Evolutionary conservation across 768 basidiomycete species (phyloP).

Genomic region (Termitomyces sp.): DNA sequence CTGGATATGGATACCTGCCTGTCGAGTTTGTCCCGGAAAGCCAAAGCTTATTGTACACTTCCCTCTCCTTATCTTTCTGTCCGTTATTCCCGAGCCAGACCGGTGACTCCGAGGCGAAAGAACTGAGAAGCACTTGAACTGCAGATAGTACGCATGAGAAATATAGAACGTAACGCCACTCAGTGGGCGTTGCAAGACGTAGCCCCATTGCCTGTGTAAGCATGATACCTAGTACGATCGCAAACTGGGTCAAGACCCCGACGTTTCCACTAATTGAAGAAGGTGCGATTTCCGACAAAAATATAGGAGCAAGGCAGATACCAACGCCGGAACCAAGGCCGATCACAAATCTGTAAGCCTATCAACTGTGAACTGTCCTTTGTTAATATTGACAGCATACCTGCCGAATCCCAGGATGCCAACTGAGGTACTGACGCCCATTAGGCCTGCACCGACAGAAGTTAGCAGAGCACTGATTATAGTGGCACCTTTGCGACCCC

Average conservation of each 20-base stretch:
- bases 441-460: slow-evolving; percentile 56
- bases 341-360: slow-evolving; percentile 46
- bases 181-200: slow-evolving; percentile 56
- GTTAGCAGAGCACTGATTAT: slow-evolving; percentile 52
- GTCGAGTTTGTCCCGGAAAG: slow-evolving; percentile 21
- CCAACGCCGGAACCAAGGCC: slow-evolving; percentile 72
- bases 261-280: slow-evolving; percentile 67
- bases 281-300: slow-evolving; percentile 82
- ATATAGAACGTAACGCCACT: slow-evolving; percentile 70
- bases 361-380: not conserved
- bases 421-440: slow-evolving; percentile 57
- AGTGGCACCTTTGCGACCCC: slow-evolving; percentile 67
- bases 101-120: slow-evolving; percentile 65
- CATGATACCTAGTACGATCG: slow-evolving; percentile 84
- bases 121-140: slow-evolving; percentile 50
- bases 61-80: slow-evolving; percentile 43
- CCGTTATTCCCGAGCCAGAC: slow-evolving; percentile 54
- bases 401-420: slow-evolving; percentile 58
- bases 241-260: slow-evolving; percentile 80
- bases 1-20: slow-evolving; percentile 16
- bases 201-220: slow-evolving; percentile 78
- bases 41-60: slow-evolving; percentile 51
- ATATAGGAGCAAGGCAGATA: slow-evolving; percentile 78
- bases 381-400: slow-evolving; percentile 26
- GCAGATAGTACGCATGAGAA: slow-evolving; percentile 53